Conservation (phyloP, 306 rosid genomes). For the Carpinus viminea region DNA sequence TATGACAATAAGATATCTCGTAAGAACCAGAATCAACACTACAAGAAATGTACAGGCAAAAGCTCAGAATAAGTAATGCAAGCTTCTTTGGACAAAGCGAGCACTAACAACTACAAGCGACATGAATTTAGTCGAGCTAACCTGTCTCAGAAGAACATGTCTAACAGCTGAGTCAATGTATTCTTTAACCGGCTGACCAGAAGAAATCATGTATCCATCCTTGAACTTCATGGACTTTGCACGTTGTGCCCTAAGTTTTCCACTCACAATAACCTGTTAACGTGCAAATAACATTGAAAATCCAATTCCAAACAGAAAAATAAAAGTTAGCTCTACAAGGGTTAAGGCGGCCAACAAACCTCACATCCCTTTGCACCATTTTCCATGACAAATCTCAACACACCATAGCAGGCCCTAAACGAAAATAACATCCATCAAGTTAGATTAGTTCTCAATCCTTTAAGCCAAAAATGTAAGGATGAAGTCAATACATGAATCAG, state of each 20-base stretch:
- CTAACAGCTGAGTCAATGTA: conserved; percentile 90
- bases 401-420: conserved; percentile 66
- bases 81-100: background rate
- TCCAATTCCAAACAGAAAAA: conserved; percentile 5
- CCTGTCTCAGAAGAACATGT: conserved; percentile 96
- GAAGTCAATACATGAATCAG: background rate
- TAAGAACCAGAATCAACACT: background rate
- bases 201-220: conserved; percentile 92
- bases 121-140: conserved; percentile 20
- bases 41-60: background rate
- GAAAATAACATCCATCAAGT: background rate
- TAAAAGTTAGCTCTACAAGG: background rate
- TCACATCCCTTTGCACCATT: conserved; percentile 67
- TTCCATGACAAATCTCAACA: conserved; percentile 61
- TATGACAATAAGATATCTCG: background rate
- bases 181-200: conserved; percentile 93
- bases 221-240: conserved; percentile 97
- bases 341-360: conserved; percentile 33
- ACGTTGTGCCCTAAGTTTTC: conserved; percentile 85
- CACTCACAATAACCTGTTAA: conserved; percentile 77
- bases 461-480: background rate
- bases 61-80: background rate
- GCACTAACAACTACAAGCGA: background rate
- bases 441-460: background rate
- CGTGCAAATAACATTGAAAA: background rate